Evolutionary conservation across 768 basidiomycete genomes (phyloP), one percentile per base, ranked within the genome.

Genomic region (Collybia mongolica): DNA sequence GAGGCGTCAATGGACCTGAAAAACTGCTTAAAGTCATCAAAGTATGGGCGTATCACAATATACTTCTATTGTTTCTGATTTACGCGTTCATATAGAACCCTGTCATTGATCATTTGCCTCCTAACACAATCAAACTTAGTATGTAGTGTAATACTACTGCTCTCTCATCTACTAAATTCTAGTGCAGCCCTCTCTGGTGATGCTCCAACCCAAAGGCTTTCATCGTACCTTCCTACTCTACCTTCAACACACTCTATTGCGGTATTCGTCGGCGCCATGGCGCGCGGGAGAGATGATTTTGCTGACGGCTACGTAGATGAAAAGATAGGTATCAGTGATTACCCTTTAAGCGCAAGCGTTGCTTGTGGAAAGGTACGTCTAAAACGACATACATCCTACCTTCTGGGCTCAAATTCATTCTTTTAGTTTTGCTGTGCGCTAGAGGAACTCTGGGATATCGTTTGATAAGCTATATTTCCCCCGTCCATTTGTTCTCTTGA

Each of bases 191-290:
- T 98, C 11, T 97, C 95, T 4, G 93, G 93, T 39, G 95, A 99
- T 60, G 87, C 94, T 2, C 88, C 82, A 7, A 88, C 86, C 1
- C 75, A 88, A 54, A 79, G 89, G 39, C 72, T 98, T 40, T 93
- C 92, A 1, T 74, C 80, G 50, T 98, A 92, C 72, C 74, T 99
- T 39, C 86, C 86, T 0, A 90, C 86, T 0, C 71, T 98, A 5
- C 94, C 95, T 0, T 79, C 86, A 48, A 90, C 91, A 4, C 93
- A 98, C 60, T 87, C 88, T 32, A 73, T 99, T 47, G 94, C 93
- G 15, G 90, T 99, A 48, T 97, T 98, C 59, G 94, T 99, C 49
- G 96, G 96, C 43, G 97, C 96, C 18, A 99, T 99, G 96, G 96
- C 96, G 5, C 79, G 96, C 51, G 96, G 96, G 9, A 84, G 81